Percentiles rank a stretch among this genome's conserved stretches.
Evolutionary conservation across 2,329 filamentous ascomycete species (phyloP).

Genomic region (Hymenoscyphus linearis): DNA sequence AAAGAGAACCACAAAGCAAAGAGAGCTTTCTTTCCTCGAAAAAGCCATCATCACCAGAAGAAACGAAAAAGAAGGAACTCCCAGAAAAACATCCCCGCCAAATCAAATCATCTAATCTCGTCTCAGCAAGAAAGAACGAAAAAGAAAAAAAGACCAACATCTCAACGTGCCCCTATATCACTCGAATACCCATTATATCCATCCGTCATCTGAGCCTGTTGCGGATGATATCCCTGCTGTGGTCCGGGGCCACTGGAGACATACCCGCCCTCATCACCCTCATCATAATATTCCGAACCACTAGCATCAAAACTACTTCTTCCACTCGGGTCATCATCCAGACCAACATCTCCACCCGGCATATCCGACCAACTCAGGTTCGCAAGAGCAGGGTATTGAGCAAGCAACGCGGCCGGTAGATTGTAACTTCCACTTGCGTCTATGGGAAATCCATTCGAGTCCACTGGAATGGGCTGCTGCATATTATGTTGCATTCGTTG

Average conservation of each 20-base stretch:
- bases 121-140: background rate
- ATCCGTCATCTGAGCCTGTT: slow-evolving; percentile 28
- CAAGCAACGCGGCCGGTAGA: slow-evolving; percentile 81
- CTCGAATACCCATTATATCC: slow-evolving; percentile 31
- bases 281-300: slow-evolving; percentile 63
- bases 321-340: slow-evolving; percentile 72
- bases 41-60: no score
- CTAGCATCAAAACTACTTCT: slow-evolving; percentile 78
- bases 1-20: no score
- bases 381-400: slow-evolving; percentile 90
- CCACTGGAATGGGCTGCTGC: slow-evolving; percentile 55
- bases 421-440: slow-evolving; percentile 54
- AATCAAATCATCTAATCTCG: background rate
- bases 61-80: background rate
- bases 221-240: slow-evolving; percentile 27
- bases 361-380: slow-evolving; percentile 81
- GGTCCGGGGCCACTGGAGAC: slow-evolving; percentile 41
- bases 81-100: background rate
- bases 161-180: slow-evolving; percentile 28
- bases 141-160: background rate
- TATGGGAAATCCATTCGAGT: slow-evolving; percentile 54
- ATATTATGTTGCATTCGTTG: slow-evolving; percentile 65
- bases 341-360: slow-evolving; percentile 53
- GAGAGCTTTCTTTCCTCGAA: no score
- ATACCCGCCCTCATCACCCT: slow-evolving; percentile 66